Evolutionary conservation across 2,329 filamentous ascomycete species (phyloP).

Genomic region (Aspergillus fischeri): DNA sequence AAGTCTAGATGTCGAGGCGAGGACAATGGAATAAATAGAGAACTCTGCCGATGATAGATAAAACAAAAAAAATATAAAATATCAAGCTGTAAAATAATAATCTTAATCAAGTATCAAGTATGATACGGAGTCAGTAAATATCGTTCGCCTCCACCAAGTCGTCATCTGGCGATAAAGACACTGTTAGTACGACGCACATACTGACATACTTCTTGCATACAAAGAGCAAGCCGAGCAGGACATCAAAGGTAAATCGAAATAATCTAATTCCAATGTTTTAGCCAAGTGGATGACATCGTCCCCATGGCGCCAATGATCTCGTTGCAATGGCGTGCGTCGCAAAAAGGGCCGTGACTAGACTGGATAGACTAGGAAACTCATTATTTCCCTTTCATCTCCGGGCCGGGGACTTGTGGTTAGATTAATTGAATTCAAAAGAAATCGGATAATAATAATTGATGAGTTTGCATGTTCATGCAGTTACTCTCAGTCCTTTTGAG

Average conservation of each 20-base stretch:
- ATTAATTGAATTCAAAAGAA: slow-evolving; percentile 1
- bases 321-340: slow-evolving; percentile 17
- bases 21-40: slow-evolving; percentile 1
- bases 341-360: slow-evolving; percentile 9
- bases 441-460: too few relatives aligned
- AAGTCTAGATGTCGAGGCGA: background rate
- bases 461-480: background rate
- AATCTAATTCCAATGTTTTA: background rate
- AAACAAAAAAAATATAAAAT: background rate
- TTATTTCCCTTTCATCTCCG: slow-evolving; percentile 24
- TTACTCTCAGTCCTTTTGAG: background rate
- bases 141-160: slow-evolving; percentile 3
- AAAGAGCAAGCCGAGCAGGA: background rate
- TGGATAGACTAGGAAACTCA: slow-evolving; percentile 10
- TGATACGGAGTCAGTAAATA: too few relatives aligned
- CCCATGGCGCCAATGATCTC: slow-evolving; percentile 15
- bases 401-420: slow-evolving; percentile 12
- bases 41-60: background rate
- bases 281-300: slow-evolving; percentile 18
- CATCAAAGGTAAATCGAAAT: too few relatives aligned
- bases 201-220: background rate
- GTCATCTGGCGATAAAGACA: slow-evolving; percentile 1
- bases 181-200: background rate
- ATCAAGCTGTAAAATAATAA: too few relatives aligned
- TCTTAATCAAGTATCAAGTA: too few relatives aligned